Evolutionary conservation across 257 asterid species (phyloP), one percentile per base, ranked within the genome.

Genomic region (Primulina eburnea): DNA sequence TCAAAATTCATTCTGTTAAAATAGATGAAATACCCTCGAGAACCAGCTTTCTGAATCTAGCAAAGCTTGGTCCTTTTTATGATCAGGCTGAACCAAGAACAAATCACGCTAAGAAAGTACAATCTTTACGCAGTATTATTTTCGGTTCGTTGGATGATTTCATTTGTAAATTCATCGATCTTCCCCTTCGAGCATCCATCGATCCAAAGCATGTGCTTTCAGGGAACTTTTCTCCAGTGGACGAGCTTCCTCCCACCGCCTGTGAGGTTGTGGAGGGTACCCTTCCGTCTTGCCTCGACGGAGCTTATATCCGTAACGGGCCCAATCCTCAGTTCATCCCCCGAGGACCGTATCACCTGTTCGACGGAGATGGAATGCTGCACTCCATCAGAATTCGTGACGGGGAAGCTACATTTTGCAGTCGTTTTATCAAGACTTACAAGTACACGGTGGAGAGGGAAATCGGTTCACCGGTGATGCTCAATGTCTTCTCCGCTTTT

Each of bases 281-380:
- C 62, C 85, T 89, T 21, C 96, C 96, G 0, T 21, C 72, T 9
- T 77, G 78, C 26, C 81, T 89, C 0, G 72, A 78, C 26, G 93
- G 96, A 0, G 87, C 86, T 0, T 89, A 87, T 73, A 82, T 89
- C 21, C 87, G 91, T 6, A 87, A 87, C 34, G 96, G 94, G 60
- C 92, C 92, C 1, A 89, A 89, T 64, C 94, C 96, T 26, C 94
- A 89, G 60, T 79, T 81, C 77, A 56, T 72, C 64, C 93, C 91
- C 6, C 78, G 67, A 5, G 90, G 90, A 0, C 92, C 92, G 0
- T 85, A 85, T 85, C 94, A 89, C 74, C 68, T 82, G 5, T 85
- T 79, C 4, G 92, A 89, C 18, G 96, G 96, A 0, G 96, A 89
- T 56, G 92, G 96, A 26, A 89, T 89, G 96, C 90, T 89, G 33